These are phyloP conservation scores for Xylariaceae sp. DNA, from an alignment of 2,329 filamentous ascomycete genomes.

Conservation along the genomic window DNA sequence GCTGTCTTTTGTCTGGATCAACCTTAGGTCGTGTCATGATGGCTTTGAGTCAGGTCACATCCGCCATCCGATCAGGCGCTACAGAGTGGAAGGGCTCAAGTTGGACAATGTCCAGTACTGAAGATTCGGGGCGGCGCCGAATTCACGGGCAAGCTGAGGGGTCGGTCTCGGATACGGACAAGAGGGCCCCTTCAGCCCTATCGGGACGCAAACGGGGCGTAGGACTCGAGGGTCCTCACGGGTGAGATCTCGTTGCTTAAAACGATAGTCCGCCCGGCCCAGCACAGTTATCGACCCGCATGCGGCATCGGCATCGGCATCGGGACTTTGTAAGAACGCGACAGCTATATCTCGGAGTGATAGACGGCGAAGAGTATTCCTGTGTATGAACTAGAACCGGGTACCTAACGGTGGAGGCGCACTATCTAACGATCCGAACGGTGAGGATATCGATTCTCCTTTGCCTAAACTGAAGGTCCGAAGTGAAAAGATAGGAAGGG, in stretches of 20 bases:
- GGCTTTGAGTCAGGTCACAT: conserved; percentile 31
- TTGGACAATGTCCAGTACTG: conserved; percentile 26
- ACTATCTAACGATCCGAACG: conserved; percentile 23
- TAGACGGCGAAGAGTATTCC: conserved; percentile 1
- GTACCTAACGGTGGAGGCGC: conserved; percentile 8
- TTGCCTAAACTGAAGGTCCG: conserved; percentile 15
- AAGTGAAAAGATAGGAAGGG: conserved; percentile 22
- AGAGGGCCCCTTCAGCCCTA: conserved; percentile 30
- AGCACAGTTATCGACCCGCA: conserved; percentile 25
- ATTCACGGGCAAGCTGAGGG: conserved; percentile 25
- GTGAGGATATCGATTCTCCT: conserved; percentile 10
- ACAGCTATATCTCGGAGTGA: conserved; percentile 1
- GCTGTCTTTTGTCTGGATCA: conserved; percentile 56
- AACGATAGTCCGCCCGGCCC: conserved; percentile 20
- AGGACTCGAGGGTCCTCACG: conserved; percentile 23
- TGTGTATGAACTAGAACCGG: conserved; percentile 5
- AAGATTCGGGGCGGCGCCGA: conserved; percentile 31
- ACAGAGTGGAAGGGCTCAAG: conserved; percentile 27
- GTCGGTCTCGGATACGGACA: conserved; percentile 34
- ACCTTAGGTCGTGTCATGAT: conserved; percentile 51
- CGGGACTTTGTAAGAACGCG: conserved; percentile 7
- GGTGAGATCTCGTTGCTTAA: conserved; percentile 15
- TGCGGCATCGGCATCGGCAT: conserved; percentile 27
- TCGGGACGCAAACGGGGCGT: conserved; percentile 28
- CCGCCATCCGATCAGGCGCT: conserved; percentile 33